phyloP scores from a whole-genome alignment of 129 eudicot species.

The Logfia minima region DNA sequence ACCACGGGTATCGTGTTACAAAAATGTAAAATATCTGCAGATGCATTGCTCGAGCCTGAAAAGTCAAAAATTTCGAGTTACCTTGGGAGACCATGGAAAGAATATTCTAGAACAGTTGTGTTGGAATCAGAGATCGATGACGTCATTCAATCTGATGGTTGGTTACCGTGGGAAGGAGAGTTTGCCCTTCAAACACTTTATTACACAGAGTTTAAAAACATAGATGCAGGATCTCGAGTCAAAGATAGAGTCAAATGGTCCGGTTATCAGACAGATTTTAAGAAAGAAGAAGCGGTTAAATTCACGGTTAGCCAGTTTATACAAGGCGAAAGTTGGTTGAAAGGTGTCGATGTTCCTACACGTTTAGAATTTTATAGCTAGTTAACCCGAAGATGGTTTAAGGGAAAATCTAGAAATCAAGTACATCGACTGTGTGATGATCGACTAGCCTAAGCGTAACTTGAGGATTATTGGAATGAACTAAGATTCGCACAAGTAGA shows the following conservation, averaged over 20 bases:
- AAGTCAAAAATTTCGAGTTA: slow-evolving; percentile 42
- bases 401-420: neutral
- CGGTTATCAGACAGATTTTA: slow-evolving; percentile 44
- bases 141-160: slow-evolving; percentile 55
- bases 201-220: slow-evolving; percentile 59
- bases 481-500: neutral
- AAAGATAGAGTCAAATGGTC: slow-evolving; percentile 62
- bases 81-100: slow-evolving; percentile 81
- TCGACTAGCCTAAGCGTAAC: neutral
- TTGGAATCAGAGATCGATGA: slow-evolving; percentile 67
- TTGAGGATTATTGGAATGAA: slow-evolving; percentile 2
- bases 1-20: slow-evolving; percentile 75
- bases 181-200: slow-evolving; percentile 54
- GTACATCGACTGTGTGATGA: neutral
- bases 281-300: slow-evolving; percentile 47
- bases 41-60: slow-evolving; percentile 33
- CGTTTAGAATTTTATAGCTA: slow-evolving; percentile 39
- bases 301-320: slow-evolving; percentile 55
- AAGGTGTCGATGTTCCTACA: slow-evolving; percentile 42
- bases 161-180: slow-evolving; percentile 53
- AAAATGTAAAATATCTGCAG: slow-evolving; percentile 54
- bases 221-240: slow-evolving; percentile 50
- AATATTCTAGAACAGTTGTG: slow-evolving; percentile 56
- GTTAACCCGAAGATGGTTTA: neutral
- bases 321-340: slow-evolving; percentile 66